Conservation (phyloP, 768 basidiomycete genomes). For the Lepiota brunneoincarnata region DNA sequence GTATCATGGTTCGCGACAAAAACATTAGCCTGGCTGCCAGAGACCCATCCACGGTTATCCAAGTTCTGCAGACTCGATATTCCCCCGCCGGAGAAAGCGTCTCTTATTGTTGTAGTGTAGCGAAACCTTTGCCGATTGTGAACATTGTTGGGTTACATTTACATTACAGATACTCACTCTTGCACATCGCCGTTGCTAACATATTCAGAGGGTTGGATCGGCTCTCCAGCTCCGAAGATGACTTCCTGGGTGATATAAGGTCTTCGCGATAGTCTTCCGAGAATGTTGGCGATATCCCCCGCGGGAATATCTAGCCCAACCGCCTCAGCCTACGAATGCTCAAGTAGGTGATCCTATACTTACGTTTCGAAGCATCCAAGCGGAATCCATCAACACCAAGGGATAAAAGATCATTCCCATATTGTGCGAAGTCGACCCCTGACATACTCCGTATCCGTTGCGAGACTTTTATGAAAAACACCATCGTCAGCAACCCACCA, state of each 20-base stretch:
- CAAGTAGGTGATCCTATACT: constrained; percentile 9
- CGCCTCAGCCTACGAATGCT: too few relatives aligned
- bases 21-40: constrained; percentile 51
- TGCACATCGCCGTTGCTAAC: constrained; percentile 60
- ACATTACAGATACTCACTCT: constrained; percentile 39
- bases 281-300: constrained; percentile 52
- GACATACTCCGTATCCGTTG: constrained; percentile 61
- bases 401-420: constrained; percentile 58
- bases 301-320: constrained; percentile 48
- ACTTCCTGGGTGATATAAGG: constrained; percentile 69
- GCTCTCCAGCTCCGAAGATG: constrained; percentile 49
- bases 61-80: constrained; percentile 52
- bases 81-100: constrained; percentile 48
- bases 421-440: constrained; percentile 49
- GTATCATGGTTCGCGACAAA: constrained; percentile 74
- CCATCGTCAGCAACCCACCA: neutral
- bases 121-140: constrained; percentile 43
- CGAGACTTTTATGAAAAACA: constrained; percentile 38
- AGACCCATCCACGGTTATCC: constrained; percentile 56
- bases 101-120: constrained; percentile 49
- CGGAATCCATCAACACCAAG: constrained; percentile 63
- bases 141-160: neutral
- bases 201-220: constrained; percentile 57
- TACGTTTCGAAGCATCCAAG: constrained; percentile 66
- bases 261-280: constrained; percentile 33